phyloP scores from a whole-genome alignment of 495 filamentous ascomycete species.

The Neurospora sp. region DNA sequence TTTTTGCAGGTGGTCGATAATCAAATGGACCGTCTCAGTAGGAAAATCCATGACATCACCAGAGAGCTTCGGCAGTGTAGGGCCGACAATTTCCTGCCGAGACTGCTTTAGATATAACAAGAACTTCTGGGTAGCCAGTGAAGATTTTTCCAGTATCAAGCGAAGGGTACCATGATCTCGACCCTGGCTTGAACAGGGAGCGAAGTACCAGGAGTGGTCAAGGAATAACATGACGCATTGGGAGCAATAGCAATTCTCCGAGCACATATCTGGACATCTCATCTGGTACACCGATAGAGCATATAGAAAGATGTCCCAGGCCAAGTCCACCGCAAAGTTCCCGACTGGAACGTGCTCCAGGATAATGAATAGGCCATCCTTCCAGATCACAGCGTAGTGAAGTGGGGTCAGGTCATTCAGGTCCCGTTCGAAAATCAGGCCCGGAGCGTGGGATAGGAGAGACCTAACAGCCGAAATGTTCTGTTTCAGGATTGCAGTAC shows the following conservation, averaged over 20 bases:
- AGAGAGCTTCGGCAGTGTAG: background rate
- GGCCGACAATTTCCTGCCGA: background rate
- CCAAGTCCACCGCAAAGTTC: background rate
- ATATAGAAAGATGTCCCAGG: background rate
- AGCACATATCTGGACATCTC: accelerated
- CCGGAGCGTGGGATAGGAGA: background rate
- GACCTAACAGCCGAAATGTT: background rate
- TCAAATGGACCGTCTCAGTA: background rate
- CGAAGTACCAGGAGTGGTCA: background rate
- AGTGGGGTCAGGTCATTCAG: background rate
- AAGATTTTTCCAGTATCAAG: background rate
- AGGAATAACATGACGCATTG: background rate
- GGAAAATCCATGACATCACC: no score
- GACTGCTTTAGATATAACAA: background rate
- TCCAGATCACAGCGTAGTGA: background rate
- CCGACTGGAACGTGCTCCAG: background rate
- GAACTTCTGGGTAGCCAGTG: background rate
- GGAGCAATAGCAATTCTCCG: background rate
- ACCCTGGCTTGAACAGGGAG: background rate
- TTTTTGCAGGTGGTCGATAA: background rate
- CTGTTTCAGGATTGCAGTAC: background rate
- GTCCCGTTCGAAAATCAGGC: background rate
- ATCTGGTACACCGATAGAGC: background rate
- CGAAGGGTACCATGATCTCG: background rate
- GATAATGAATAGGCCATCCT: background rate